Conservation (phyloP, 768 basidiomycete genomes). For the Mycena capillaripes region DNA sequence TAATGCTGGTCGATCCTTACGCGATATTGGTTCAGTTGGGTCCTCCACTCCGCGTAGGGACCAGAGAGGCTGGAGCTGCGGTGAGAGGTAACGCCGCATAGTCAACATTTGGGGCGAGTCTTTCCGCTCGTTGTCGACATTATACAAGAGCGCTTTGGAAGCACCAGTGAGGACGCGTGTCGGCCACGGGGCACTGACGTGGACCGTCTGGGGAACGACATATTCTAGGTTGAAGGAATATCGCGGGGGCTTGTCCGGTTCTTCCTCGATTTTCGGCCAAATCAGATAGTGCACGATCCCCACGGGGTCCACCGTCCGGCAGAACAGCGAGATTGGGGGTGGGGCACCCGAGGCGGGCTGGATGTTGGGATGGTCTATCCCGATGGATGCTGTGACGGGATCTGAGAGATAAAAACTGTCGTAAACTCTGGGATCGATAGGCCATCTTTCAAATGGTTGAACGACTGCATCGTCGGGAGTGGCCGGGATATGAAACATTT, state of each 20-base stretch:
- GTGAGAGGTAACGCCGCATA: constrained; percentile 38
- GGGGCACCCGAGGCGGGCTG: constrained; percentile 45
- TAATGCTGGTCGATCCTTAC: constrained; percentile 31
- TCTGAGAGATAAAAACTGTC: constrained; percentile 57
- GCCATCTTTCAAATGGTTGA: constrained; percentile 39
- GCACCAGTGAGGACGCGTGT: constrained; percentile 58
- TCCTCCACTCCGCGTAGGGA: constrained; percentile 31
- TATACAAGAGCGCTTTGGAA: constrained; percentile 59
- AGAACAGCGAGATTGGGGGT: constrained; percentile 57
- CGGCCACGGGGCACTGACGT: constrained; percentile 43
- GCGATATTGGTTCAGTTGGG: constrained; percentile 34
- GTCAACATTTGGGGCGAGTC: constrained; percentile 44
- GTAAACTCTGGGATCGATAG: constrained; percentile 42
- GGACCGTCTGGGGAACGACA: constrained; percentile 43
- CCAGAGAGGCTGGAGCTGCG: constrained; percentile 32
- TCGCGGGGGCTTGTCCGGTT: constrained; percentile 10
- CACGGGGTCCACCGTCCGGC: constrained; percentile 44
- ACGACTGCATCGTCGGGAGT: constrained; percentile 34
- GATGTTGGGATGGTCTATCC: constrained; percentile 45
- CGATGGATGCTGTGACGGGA: constrained; percentile 47
- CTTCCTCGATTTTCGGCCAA: constrained; percentile 42
- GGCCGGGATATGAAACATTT: constrained; percentile 42
- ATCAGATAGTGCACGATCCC: constrained; percentile 52
- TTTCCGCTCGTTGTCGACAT: constrained; percentile 47
- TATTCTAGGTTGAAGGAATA: constrained; percentile 45